Base-by-base conservation (phyloP, 768 basidiomycete genomes). In the Rubroboletus satanas region DNA sequence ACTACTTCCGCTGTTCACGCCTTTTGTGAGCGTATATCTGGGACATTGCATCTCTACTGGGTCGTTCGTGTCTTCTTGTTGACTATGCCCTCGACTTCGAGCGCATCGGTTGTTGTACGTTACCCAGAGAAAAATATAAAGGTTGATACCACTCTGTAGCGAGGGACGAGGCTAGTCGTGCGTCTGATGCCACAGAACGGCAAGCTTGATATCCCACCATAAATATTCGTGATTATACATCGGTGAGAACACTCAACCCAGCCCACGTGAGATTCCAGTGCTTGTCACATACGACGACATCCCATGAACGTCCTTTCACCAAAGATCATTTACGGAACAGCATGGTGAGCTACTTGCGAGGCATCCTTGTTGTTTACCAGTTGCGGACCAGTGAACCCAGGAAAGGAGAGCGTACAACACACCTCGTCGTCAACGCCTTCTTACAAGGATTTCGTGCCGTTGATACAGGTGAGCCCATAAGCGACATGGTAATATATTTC, bases 401-500 rank as follows among this genome's bases (percentile, higher is more conserved):
- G 90, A 93, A 93, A 74, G 84, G 84, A 63, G 85, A 87, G 51
- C 69, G 77, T 23, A 93, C 92, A 1, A 72, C 83, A 0, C 71
- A 75, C 5, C 79, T 92, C 3, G 90, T 93, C 18, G 72, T 86
- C 47, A 78, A 75, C 51, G 92, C 92, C 10, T 81, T 93, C 52
- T 70, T 86, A 37, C 79, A 82, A 58, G 91, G 92, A 6, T 93
- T 93, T 66, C 74, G 84, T 44, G 90, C 87, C 5, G 83, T 93
- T 29, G 92, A 94, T 62, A 92, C 89, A n/a, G 90, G 89, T 79
- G 69, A 57, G 75, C 70, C 66, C n/a, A 53, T 35, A 42, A 47
- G 47, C 15, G 49, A 50, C 39, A 48, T 43, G 5, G 18, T n/a
- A 18, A 12, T 32, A 38, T 21, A 14, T 18, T 31, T 59, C 52